A percentile compares a stretch with the other conserved stretches of the same genome.
These are phyloP conservation scores for Gilbertella persicaria DNA, from an alignment of 371 early-diverging fungal species.

Conservation along the genomic window DNA sequence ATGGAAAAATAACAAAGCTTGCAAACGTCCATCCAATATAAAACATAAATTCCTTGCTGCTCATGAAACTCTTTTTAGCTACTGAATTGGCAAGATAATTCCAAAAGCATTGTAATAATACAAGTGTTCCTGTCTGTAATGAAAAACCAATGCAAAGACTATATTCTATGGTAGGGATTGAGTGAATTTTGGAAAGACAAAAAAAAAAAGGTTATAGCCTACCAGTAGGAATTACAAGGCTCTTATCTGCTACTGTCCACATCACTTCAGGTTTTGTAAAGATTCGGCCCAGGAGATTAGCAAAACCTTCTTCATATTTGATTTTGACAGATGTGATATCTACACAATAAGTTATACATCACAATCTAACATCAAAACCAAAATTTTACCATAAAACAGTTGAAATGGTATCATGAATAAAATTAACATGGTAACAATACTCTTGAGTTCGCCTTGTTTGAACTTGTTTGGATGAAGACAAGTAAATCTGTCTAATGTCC, in stretches of 20 bases:
- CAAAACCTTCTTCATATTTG: constrained; percentile 54
- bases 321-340: constrained; percentile 49
- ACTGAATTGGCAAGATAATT: constrained; percentile 54
- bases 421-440: constrained; percentile 46
- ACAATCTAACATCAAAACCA: no score
- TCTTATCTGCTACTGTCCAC: constrained; percentile 48
- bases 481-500: constrained; percentile 36
- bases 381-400: constrained; percentile 44
- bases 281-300: constrained; percentile 29
- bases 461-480: constrained; percentile 40
- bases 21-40: constrained; percentile 42
- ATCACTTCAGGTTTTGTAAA: constrained; percentile 41
- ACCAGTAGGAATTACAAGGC: constrained; percentile 44
- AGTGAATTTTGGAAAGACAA: not conserved
- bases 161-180: constrained; percentile 19
- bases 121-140: constrained; percentile 50
- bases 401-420: constrained; percentile 54
- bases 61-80: constrained; percentile 50
- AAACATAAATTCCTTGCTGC: constrained; percentile 48
- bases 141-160: constrained; percentile 41
- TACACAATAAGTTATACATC: no score
- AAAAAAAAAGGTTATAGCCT: constrained; percentile 4
- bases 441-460: constrained; percentile 49
- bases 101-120: constrained; percentile 57
- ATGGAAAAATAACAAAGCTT: constrained; percentile 40